Base-by-base conservation (phyloP, 495 filamentous ascomycete genomes). In the Hapsidospora chrysogenum region DNA sequence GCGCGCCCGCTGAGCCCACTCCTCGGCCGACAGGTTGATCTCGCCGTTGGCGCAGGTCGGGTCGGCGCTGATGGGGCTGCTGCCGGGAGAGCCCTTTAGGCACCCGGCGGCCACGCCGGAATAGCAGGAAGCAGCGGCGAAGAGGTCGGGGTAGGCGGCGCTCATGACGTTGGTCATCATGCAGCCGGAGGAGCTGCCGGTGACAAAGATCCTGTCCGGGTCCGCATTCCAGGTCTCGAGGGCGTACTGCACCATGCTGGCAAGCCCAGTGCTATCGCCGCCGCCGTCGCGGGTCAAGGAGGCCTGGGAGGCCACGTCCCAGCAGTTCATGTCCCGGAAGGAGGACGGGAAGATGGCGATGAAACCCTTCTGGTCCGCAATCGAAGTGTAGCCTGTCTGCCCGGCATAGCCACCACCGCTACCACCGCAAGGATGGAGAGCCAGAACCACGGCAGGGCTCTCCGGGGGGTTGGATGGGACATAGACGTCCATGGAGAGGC, bases 211-310 rank as follows among this genome's bases (percentile, higher is more conserved):
- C 30, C 56, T 60, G 35, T 44, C 40, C 0, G 55, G 40, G 42
- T 70, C 61, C 16, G 52, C 63, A 17, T 50, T 47, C 49, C 65
- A 68, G n/a, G 53, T 53, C 7, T 41, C 15, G 27, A 63, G 49
- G 15, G 61, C 49, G 47, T 60, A 68, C 17, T 50, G 54, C 17
- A 70, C 61, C 66, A 76, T 74, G 48, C 61, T 67, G 28, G 57
- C 61, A 30, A 72, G 59, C 8, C 60, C 56, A 26, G 53, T 52
- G 43, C 50, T 52, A 50, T 72, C 66, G 17, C 67, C 64, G 21
- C 60, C 61, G 19, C 61, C 64, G 29, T 64, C 55, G 42, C 64
- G 64, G 4, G 58, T 62, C 2, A 70, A 50, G 0, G 63, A 52
- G 5, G 4, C n/a, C n/a, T n/a, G n/a, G n/a, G n/a, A n/a, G n/a